These are phyloP conservation scores for Geranium rotundifolium DNA, from an alignment of 345 rosid genomes.

Conservation along the genomic window DNA sequence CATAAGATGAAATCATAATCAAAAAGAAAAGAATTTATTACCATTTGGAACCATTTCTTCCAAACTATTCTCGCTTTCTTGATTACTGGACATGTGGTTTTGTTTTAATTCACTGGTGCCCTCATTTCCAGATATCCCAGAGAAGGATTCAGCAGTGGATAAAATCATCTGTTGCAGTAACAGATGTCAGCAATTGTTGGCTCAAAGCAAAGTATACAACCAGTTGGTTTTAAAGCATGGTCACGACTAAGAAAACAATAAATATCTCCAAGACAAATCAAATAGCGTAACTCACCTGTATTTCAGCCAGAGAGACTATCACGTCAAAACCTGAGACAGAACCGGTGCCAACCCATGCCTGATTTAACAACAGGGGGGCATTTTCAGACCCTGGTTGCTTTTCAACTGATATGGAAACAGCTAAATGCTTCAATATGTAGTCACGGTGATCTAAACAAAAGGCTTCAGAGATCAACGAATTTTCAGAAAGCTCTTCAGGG, in stretches of 20 bases:
- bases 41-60: conserved; percentile 68
- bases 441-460: conserved; percentile 27
- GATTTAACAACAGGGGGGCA: conserved; percentile 21
- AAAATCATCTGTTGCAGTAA: conserved; percentile 47
- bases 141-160: conserved; percentile 47
- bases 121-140: conserved; percentile 30
- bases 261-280: conserved; percentile 3
- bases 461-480: conserved; percentile 18
- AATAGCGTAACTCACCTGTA: conserved; percentile 37
- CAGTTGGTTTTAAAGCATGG: conserved; percentile 1
- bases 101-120: conserved; percentile 18
- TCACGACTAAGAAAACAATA: not conserved
- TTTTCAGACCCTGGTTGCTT: conserved; percentile 19
- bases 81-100: conserved; percentile 24
- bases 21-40: conserved; percentile 16
- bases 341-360: conserved; percentile 63
- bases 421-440: conserved; percentile 55
- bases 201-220: conserved; percentile 10
- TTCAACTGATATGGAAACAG: conserved; percentile 39
- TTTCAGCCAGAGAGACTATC: conserved; percentile 59
- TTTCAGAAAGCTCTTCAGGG: conserved; percentile 12
- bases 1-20: conserved; percentile 6
- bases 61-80: conserved; percentile 31
- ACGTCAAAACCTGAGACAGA: conserved; percentile 58
- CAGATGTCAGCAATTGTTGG: conserved; percentile 7